Evolutionary conservation across 768 basidiomycete species (phyloP), one percentile per base, ranked within the genome.

Genomic region (Rhizopogon roseolus): DNA sequence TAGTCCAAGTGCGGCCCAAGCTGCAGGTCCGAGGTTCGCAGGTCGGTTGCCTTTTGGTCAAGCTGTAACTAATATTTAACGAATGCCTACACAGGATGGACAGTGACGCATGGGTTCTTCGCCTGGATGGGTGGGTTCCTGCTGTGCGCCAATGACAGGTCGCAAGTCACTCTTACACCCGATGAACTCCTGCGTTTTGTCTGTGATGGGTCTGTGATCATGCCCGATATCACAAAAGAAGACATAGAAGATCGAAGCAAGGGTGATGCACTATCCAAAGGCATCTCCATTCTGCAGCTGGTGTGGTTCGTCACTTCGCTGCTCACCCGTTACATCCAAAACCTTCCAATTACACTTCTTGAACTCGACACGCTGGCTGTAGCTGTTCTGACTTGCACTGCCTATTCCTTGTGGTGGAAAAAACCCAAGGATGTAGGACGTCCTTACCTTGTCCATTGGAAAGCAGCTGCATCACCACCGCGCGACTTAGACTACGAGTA

Each of bases 211-310:
- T n/a, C 5, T 36, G 53, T 41, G 28, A 37, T 41, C 27, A 41
- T 53, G 49, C 39, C 45, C 11, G 9, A 6, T 11, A 48, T 48
- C 9, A 29, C 6, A 16, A 14, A 56, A 8, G 53, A 55, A 13
- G 66, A 65, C 5, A 66, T 74, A 17, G 27, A 57, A 13, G 69
- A 72, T 53, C 60, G 56, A 29, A 71, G 70, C 55, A 73, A 73
- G 52, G 66, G 61, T 0, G 65, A 73, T 27, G 27, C 41, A 14
- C 40, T 73, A 7, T 43, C 66, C 4, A 75, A 73, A 54, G 52
- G 41, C 0, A 17, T 75, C 11, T 63, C 65, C 41, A 34, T 69
- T 11, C 14, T 67, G 7, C 73, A 75, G 52, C 66, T 65, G 8
- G 28, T 54, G 3, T 72, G 70, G 67, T 74, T 73, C 57, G 56